Conservation (phyloP, 73 alveolate species). For the Urostyla sp. region DNA sequence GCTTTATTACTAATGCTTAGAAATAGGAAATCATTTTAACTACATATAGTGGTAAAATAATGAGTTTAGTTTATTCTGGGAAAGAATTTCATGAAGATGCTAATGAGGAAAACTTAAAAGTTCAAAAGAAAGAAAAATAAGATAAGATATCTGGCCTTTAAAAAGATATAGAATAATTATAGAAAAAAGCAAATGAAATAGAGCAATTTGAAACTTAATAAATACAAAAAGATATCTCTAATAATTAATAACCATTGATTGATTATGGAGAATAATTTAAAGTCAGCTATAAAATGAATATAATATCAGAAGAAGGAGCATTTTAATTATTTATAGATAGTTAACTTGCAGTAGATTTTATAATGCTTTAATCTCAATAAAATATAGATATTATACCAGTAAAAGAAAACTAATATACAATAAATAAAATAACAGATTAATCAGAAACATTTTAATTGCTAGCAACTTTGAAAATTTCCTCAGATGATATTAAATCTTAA, state of each 20-base stretch:
- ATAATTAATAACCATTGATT: not conserved
- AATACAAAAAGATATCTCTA: slow-evolving; percentile 1
- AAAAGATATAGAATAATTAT: slow-evolving; percentile 40
- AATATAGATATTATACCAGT: slow-evolving; percentile 51
- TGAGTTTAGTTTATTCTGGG: not conserved
- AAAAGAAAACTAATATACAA: slow-evolving; percentile 20
- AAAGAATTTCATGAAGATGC: not conserved
- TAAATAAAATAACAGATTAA: slow-evolving; percentile 43
- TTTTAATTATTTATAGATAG: slow-evolving; percentile 52
- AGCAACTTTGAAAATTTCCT: slow-evolving; percentile 30
- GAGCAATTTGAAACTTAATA: slow-evolving; percentile 24
- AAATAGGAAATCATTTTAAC: slow-evolving; percentile 55
- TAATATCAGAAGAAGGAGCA: slow-evolving; percentile 70
- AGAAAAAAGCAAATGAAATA: slow-evolving; percentile 50
- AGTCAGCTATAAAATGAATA: slow-evolving; percentile 49
- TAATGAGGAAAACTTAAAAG: not conserved
- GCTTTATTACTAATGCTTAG: slow-evolving; percentile 38
- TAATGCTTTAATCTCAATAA: slow-evolving; percentile 38
- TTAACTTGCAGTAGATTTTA: slow-evolving; percentile 30
- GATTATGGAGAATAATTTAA: slow-evolving; percentile 56
- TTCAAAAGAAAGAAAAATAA: slow-evolving; percentile 30
- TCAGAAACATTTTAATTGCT: not conserved
- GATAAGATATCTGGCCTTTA: slow-evolving; percentile 40
- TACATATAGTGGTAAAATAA: slow-evolving; percentile 63
- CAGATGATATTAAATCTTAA: slow-evolving; percentile 22